Evolutionary conservation across 2,329 filamentous ascomycete genomes (phyloP), one percentile per base, ranked within the genome.

Genomic region (Penicillium corylophilum): DNA sequence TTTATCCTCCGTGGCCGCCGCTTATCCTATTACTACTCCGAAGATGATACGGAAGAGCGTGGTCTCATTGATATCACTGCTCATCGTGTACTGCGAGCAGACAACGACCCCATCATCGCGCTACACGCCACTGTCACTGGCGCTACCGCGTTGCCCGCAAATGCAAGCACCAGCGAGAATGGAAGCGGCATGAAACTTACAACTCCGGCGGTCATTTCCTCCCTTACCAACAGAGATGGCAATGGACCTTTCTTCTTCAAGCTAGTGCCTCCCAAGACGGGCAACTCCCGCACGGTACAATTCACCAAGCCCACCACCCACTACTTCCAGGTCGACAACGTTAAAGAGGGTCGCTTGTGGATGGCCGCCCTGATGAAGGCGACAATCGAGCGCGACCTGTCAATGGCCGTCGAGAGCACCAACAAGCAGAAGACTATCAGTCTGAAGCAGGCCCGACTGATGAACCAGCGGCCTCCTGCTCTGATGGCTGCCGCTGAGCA

Each of bases 301-400:
- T 99, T 99, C 69, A 99, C 94, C 1, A 96, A 96, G 71, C 94
- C 94, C 4, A 94, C 91, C 8, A 89, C 96, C 35, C 94, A 99
- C 71, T 97, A 96, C 71, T 99, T 99, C 71, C 94, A 95, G 5
- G 91, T 96, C 20, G 92, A 95, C 46, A 96, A 88, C 63, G 77
- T 96, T 52, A 85, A 90, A 63, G 85, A 94, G 67, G 94, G 94
- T 15, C 85, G 94, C 12, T 77, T 95, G 36, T 99, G 94, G 94
- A 99, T 99, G 94, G 94, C 91, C 4, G 94, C 94, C 5, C 77
- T 99, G 46, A 95, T 99, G 90, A 99, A 99, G 75, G 94, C 94
- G 10, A 99, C 94, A 1, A 99, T 99, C 63, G 93, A 97, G 68
- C 87, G 93, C 54, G 94, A 99, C 62, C 76, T 83, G 64, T 82